Evolutionary conservation across 129 eudicot species (phyloP), one percentile per base, ranked within the genome.

Genomic region (Artemisia annua): DNA sequence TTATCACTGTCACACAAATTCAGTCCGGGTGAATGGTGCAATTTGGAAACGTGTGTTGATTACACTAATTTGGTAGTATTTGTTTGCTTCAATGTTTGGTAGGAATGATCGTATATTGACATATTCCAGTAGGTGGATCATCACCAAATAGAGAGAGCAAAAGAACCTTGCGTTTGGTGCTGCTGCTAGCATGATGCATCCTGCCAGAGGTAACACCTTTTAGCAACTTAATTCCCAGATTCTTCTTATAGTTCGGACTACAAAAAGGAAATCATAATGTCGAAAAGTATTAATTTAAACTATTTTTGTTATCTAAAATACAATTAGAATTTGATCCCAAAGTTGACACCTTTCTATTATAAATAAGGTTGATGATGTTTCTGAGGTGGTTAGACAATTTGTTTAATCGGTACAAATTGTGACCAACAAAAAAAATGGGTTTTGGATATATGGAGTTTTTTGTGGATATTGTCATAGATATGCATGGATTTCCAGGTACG

Each of bases 181-280:
- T 81, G 98, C 98, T 77, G 97, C 98, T 61, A 90, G 98, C 86
- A 94, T 90, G 98, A 96, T 94, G 76, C 98, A 94, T 83, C 98
- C 98, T n/a, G 98, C 98, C 91, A 94, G 97, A 62, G 98, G 98
- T 87, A 83, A 85, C 35, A 76, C 63, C 30, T 44, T 8, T 48
- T 24, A 43, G 28, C 39, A 30, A 50, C 49, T 11, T 35, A 4
- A 46, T 67, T 52, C 35, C 24, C 55, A 30, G 35, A 30, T 4
- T 30, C 35, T 30, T 30, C 35, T 30, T 4, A 30, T 30, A 30
- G 35, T 30, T 30, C 35, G 5, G 0, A 30, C 35, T 3, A 30
- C 4, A 30, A 30, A 30, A 30, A 30, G 35, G 5, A 30, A 30
- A 30, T 30, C 35, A 30, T 30, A 30, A 30, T 30, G 4, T 3